Percentiles rank a stretch among this genome's conserved stretches.
Conservation (phyloP, 768 basidiomycete genomes). For the Psilocybe subaeruginosa region DNA sequence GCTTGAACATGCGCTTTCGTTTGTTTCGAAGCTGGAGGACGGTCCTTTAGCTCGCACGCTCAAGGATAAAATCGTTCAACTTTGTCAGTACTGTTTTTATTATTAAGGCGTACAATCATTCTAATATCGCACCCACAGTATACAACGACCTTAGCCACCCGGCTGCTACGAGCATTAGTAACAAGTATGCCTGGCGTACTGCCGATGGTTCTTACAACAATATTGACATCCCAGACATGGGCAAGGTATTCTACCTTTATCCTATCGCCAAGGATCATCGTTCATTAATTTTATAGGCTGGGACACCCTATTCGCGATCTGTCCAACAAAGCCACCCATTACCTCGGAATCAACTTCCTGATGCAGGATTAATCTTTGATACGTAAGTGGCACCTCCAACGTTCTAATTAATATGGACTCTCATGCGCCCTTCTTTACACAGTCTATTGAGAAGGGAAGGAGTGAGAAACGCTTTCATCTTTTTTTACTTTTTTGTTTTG, state of each 20-base stretch:
- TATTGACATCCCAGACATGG: conserved; percentile 66
- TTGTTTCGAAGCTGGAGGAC: conserved; percentile 61
- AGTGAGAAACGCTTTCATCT: conserved; percentile 36
- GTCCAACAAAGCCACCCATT: conserved; percentile 73
- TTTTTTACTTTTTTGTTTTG: conserved; percentile 10
- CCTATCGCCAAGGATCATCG: neutral
- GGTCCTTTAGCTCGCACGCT: conserved; percentile 39
- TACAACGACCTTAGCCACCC: conserved; percentile 86
- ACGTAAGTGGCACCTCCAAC: conserved; percentile 40
- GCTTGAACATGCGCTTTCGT: conserved; percentile 73
- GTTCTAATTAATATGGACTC: neutral
- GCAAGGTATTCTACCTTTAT: conserved; percentile 43
- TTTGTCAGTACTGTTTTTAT: conserved; percentile 47
- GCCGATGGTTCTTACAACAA: conserved; percentile 86
- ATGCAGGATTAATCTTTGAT: conserved; percentile 82
- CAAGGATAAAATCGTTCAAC: conserved; percentile 53
- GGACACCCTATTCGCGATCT: conserved; percentile 80
- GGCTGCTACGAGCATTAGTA: conserved; percentile 67
- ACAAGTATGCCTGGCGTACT: conserved; percentile 64
- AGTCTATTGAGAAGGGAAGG: conserved; percentile 69
- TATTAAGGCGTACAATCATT: neutral
- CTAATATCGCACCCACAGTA: conserved; percentile 41
- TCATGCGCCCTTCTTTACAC: neutral
- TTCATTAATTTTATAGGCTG: conserved; percentile 42
- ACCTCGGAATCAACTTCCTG: conserved; percentile 71